Conservation (phyloP, 768 basidiomycete genomes). For the Dentipellis fragilis region DNA sequence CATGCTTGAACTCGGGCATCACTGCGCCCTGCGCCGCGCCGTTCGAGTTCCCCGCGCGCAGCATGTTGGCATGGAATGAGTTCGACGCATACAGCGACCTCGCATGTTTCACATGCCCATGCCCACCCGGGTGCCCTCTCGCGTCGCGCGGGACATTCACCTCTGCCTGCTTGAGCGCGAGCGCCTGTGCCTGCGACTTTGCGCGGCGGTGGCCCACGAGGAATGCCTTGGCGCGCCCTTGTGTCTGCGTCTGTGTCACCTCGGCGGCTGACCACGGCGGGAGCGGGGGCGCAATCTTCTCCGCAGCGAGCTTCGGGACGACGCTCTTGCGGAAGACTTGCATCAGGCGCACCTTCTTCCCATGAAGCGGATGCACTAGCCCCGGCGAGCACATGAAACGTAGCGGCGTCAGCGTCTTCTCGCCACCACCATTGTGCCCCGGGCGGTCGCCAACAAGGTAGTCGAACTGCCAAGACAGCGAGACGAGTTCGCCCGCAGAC, state of each 20-base stretch:
- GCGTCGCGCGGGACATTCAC: background rate
- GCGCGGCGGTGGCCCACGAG: background rate
- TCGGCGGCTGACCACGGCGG: background rate
- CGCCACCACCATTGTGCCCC: constrained; percentile 42
- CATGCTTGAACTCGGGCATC: background rate
- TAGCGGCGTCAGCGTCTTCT: constrained; percentile 64
- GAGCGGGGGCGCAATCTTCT: constrained; percentile 41
- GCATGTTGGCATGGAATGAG: background rate
- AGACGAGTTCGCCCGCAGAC: constrained; percentile 15
- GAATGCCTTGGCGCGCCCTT: background rate
- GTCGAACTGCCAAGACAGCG: constrained; percentile 68
- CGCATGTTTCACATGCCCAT: too few species aligned
- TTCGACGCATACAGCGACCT: background rate
- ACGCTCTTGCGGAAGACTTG: constrained; percentile 66
- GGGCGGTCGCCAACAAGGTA: constrained; percentile 62
- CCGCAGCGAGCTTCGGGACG: constrained; percentile 52
- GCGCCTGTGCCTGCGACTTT: background rate
- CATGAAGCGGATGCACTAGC: constrained; percentile 51
- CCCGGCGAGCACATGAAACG: constrained; percentile 68
- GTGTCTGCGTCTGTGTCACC: background rate
- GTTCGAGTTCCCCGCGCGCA: background rate
- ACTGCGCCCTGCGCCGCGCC: background rate
- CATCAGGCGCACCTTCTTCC: constrained; percentile 56
- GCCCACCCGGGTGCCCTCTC: background rate
- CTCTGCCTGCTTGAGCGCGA: background rate